Conservation (phyloP, 1,284 basidiomycete species). For the Porodaedalea pini region DNA sequence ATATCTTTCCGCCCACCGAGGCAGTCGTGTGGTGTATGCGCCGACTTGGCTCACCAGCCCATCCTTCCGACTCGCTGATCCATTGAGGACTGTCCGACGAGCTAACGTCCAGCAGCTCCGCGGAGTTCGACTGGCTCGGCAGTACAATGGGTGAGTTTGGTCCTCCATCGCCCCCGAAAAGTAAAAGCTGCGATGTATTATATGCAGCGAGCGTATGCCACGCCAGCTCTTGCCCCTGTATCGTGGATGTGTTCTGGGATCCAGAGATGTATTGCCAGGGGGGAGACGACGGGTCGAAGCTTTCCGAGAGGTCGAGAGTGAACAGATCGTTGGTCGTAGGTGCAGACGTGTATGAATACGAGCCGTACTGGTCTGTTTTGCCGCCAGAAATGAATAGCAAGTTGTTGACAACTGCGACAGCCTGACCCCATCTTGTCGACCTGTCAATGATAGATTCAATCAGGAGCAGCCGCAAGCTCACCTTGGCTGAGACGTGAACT, state of each 20-base stretch:
- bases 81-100: slow-evolving; percentile 41
- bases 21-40: slow-evolving; percentile 70
- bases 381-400: slow-evolving; percentile 75
- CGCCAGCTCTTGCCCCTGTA: slow-evolving; percentile 60
- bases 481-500: slow-evolving; percentile 16
- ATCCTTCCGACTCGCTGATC: slow-evolving; percentile 45
- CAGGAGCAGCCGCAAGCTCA: neutral
- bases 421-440: slow-evolving; percentile 74
- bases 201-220: slow-evolving; percentile 78
- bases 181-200: slow-evolving; percentile 49
- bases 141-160: slow-evolving; percentile 51
- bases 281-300: slow-evolving; percentile 57
- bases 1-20: slow-evolving; percentile 46
- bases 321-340: slow-evolving; percentile 70
- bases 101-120: slow-evolving; percentile 49
- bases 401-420: slow-evolving; percentile 55
- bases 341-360: slow-evolving; percentile 69
- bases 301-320: slow-evolving; percentile 56
- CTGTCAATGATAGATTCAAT: neutral
- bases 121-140: slow-evolving; percentile 60
- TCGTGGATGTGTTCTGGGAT: slow-evolving; percentile 40
- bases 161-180: slow-evolving; percentile 75
- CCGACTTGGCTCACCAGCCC: slow-evolving; percentile 66
- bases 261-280: slow-evolving; percentile 61
- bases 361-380: slow-evolving; percentile 65